Evolutionary conservation across 2,329 filamentous ascomycete species (phyloP), one percentile per base, ranked within the genome.

Genomic region (Botrytis paeoniae): DNA sequence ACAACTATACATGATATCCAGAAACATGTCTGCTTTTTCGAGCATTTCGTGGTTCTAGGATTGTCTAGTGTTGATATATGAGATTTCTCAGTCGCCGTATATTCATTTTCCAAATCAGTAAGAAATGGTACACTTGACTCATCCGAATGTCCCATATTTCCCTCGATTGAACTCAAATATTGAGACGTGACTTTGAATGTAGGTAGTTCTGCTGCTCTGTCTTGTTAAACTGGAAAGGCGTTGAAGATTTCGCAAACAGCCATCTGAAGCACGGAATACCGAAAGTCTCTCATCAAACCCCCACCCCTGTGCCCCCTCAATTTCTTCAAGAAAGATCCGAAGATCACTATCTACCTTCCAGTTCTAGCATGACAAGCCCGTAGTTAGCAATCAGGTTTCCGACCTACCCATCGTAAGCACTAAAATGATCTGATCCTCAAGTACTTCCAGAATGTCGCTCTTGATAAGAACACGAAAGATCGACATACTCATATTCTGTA

Each of bases 101-200:
- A 69, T 25, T 60, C 54, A 35, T 43, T 60, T 43, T 60, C 51
- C 39, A 43, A 20, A 60, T 69, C 51, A 18, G 66, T n/a, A 4
- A 60, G 37, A 60, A 60, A 69, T 59, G 66, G 37, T n/a, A 69
- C 66, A 32, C 51, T 59, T 69, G 66, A 69, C 41, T 69, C 66
- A 69, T 69, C 51, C 14, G 51, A 69, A 14, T 60, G 35, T 69
- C n/a, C 48, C 66, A 69, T 60, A 1, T 20, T 60, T 60, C 2
- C 29, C 10, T 29, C 4, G 16, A 43, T 32, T 32, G 3, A 43
- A 41, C n/a, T 43, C n/a, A 43, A 59, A 35, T 1, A 18, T 12
- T 35, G 14, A 8, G 20, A 5, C 6, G 32, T 60, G n/a, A 43
- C 6, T 43, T 60, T 60, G 25, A n/a, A 32, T 12, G 20, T 22